Evolutionary conservation across 352 stramenopile species (phyloP).

Genomic region (Phytophthora palmivora): DNA sequence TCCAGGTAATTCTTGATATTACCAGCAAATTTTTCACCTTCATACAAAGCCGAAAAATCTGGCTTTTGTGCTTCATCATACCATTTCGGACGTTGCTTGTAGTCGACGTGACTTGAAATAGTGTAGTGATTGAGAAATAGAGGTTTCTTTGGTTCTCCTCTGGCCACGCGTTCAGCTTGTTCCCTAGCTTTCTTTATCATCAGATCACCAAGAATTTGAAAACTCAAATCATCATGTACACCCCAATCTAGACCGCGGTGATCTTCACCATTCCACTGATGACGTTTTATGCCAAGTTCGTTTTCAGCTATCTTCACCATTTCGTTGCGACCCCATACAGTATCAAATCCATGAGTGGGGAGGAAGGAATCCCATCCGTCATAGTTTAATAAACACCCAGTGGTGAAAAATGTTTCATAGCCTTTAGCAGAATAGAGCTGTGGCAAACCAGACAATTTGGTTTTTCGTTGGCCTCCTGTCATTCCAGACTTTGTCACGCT

Average conservation of each 20-base stretch:
- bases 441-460: constrained; percentile 38
- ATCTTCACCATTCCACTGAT: too few species aligned
- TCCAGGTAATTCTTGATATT: constrained; percentile 47
- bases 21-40: constrained; percentile 19
- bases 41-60: constrained; percentile 45
- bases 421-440: constrained; percentile 49
- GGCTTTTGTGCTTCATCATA: too few species aligned
- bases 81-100: constrained; percentile 42
- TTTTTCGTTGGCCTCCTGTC: constrained; percentile 20
- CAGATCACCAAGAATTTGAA: constrained; percentile 53
- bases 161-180: too few species aligned
- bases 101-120: constrained; percentile 53
- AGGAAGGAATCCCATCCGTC: constrained; percentile 57
- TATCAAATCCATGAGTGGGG: too few species aligned
- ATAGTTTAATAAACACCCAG: constrained; percentile 46
- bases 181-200: too few species aligned
- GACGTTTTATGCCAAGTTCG: constrained; percentile 40
- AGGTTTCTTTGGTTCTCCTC: too few species aligned
- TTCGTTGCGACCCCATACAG: constrained; percentile 38
- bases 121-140: too few species aligned
- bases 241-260: constrained; percentile 37
- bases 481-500: constrained; percentile 36
- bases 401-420: constrained; percentile 57
- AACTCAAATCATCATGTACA: constrained; percentile 56
- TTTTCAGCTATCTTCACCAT: constrained; percentile 43